Evolutionary conservation across 1,284 basidiomycete genomes (phyloP), one percentile per base, ranked within the genome.

Genomic region (Microbotryum lychnidis-dioicae): DNA sequence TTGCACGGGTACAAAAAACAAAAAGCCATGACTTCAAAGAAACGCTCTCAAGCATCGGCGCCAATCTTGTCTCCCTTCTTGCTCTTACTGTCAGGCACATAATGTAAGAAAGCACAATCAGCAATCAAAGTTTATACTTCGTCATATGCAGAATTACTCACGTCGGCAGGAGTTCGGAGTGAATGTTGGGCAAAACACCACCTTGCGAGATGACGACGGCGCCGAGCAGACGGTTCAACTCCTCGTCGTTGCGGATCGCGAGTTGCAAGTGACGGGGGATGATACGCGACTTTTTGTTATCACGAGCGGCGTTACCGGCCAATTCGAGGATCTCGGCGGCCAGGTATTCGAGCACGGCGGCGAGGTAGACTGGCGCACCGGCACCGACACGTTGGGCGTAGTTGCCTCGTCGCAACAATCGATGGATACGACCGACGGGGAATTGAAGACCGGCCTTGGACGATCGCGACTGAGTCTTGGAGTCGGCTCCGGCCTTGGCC

Each of bases 201-300:
- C 89, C 89, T 74, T 92, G 88, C 25, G 86, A 89, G 79, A 92
- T 91, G 73, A 88, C 85, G 67, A 91, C 89, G 70, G 84, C 81
- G 53, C 89, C 89, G 53, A 92, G 82, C 51, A 89, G 83, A 73
- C 83, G 86, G 76, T 84, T 66, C 44, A 66, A 49, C 72, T 76
- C 75, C 69, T 76, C 75, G 51, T 76, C 75, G 70, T 70, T 70
- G 50, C 62, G 83, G 77, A 93, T 91, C 70, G 90, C 90, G 66
- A 92, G 86, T 75, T 92, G 89, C 63, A 92, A 76, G 77, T 92
- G 89, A 75, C 90, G 84, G 62, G 90, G 90, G 21, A 91, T 87
- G 75, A 92, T 91, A 85, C 89, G 89, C 73, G 89, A 87, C 81
- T 91, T 81, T 81, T 85, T 85, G 79, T 87, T 84, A 72, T 86